Percentiles rank a stretch among this genome's conserved stretches.
phyloP scores from a whole-genome alignment of 108 stramenopile species.

The Skeletonema costatum region DNA sequence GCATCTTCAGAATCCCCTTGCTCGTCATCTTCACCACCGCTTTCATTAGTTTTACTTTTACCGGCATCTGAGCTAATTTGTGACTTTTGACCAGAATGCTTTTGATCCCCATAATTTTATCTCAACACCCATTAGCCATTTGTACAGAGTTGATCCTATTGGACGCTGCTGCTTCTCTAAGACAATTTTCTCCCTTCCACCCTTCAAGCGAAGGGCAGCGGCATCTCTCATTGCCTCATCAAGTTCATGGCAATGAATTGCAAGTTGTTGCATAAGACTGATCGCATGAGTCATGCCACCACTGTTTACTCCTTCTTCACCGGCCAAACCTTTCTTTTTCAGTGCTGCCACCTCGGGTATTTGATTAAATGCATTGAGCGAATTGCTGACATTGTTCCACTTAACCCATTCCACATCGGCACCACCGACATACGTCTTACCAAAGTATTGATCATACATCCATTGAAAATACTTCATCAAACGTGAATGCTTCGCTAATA shows the following conservation, averaged over 20 bases:
- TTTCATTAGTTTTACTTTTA: background rate
- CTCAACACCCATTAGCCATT: constrained; percentile 59
- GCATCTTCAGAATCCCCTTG: background rate
- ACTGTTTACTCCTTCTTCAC: background rate
- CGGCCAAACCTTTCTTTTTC: background rate
- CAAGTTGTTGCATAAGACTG: constrained; percentile 68
- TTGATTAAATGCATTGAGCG: constrained; percentile 54
- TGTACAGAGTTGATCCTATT: constrained; percentile 41
- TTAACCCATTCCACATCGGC: constrained; percentile 48
- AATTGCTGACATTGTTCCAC: constrained; percentile 54
- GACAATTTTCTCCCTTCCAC: constrained; percentile 38
- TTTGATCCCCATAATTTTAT: constrained; percentile 16
- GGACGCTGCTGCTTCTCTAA: constrained; percentile 22
- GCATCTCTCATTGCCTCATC: constrained; percentile 50
- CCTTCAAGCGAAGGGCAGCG: constrained; percentile 11
- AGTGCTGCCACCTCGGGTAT: constrained; percentile 31
- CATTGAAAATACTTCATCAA: constrained; percentile 63
- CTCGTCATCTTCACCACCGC: constrained; percentile 7
- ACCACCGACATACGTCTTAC: constrained; percentile 6
- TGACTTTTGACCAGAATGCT: background rate
- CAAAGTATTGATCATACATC: constrained; percentile 64
- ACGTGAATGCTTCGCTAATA: constrained; percentile 57
- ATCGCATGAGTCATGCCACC: constrained; percentile 53
- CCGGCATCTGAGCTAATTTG: background rate
- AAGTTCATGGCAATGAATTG: constrained; percentile 62